Evolutionary conservation across 1,284 basidiomycete genomes (phyloP), one percentile per base, ranked within the genome.

Genomic region (Cutaneotrichosporon mucoides): DNA sequence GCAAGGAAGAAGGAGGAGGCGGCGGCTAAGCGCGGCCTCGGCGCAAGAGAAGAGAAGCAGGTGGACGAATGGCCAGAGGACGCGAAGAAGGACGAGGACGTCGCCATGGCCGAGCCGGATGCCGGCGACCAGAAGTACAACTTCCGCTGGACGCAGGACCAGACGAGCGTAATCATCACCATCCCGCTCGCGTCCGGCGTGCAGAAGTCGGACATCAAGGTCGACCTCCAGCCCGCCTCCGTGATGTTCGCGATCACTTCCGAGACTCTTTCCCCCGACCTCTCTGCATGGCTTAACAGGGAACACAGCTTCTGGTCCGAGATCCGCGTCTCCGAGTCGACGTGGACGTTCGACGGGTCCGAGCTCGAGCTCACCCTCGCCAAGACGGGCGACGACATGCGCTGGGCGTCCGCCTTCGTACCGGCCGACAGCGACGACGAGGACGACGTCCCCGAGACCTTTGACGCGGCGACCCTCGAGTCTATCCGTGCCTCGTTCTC

Each of bases 121-220:
- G 36, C 7, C 16, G 24, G 34, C 51, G 24, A 24, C 24, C 24
- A 24, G 24, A 35, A 35, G 6, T 84, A 84, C 15, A 88, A 90
- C 1, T 96, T 92, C 76, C 89, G 89, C 0, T 98, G 94, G 94
- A 90, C 86, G 0, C 94, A 98, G 73, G 88, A 88, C 3, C 73
- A 84, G 2, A 89, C 92, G 70, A 85, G 88, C 0, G 79, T 97
- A 43, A 92, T 90, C 0, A 75, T 97, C 59, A 87, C 86, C 0
- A 87, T 97, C 68, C 85, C 89, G 1, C 81, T 97, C 2, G 90
- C 90, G 0, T 82, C 86, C 0, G 81, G 80, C 57, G 89, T 86
- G 0, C 75, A 81, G 2, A 87, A 85, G 59, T 80, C 82, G 15
- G 81, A 82, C 53, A 88, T 95, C 69, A 82, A 81, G 53, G 83